These are phyloP conservation scores for Penicillium salamii DNA, from an alignment of 495 filamentous ascomycete genomes.

Conservation along the genomic window DNA sequence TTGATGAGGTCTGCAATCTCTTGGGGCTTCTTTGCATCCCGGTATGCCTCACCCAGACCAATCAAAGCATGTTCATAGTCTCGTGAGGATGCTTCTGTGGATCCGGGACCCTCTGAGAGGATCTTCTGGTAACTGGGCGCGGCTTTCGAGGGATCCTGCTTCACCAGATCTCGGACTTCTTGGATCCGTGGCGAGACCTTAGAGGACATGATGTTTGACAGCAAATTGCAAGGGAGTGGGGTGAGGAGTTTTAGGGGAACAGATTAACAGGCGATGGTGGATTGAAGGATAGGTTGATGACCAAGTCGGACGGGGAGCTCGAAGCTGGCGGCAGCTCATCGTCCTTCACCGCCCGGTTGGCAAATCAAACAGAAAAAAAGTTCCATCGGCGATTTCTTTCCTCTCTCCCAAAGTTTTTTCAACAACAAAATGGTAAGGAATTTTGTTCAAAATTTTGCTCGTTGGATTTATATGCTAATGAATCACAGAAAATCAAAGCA, in stretches of 20 bases:
- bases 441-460: not conserved
- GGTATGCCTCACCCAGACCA: slow-evolving; percentile 85
- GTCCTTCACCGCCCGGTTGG: slow-evolving; percentile 29
- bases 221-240: not conserved
- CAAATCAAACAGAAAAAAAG: slow-evolving; percentile 36
- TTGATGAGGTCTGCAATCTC: slow-evolving; percentile 91
- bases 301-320: slow-evolving; percentile 26
- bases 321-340: slow-evolving; percentile 31
- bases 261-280: slow-evolving; percentile 8
- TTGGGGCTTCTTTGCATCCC: slow-evolving; percentile 81
- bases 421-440: slow-evolving; percentile 24
- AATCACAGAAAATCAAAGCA: slow-evolving; percentile 81
- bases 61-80: slow-evolving; percentile 75
- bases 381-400: slow-evolving; percentile 18
- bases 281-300: slow-evolving; percentile 23
- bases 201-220: slow-evolving; percentile 42
- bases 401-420: slow-evolving; percentile 9
- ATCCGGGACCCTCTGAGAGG: slow-evolving; percentile 77
- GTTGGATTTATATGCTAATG: slow-evolving; percentile 8
- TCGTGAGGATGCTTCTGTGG: slow-evolving; percentile 76
- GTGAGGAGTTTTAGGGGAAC: slow-evolving; percentile 1
- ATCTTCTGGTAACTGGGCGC: slow-evolving; percentile 83
- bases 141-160: slow-evolving; percentile 74
- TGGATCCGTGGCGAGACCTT: slow-evolving; percentile 61
- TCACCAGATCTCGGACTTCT: slow-evolving; percentile 81